phyloP scores from a whole-genome alignment of 2,329 filamentous ascomycete genomes.

The Neophaeococcomyces mojaviensis region DNA sequence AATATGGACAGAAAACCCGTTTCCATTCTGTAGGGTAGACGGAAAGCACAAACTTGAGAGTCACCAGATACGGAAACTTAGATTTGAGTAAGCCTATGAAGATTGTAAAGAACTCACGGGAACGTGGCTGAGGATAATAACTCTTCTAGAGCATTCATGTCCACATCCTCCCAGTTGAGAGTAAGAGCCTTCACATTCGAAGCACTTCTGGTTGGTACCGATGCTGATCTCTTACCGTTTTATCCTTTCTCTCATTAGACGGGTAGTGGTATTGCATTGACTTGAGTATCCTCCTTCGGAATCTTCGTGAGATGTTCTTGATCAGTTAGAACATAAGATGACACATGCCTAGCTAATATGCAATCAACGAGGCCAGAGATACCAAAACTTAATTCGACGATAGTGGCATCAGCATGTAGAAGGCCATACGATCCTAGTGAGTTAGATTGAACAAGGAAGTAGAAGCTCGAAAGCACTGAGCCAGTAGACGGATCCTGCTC shows the following conservation, averaged over 20 bases:
- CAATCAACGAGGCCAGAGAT: constrained; percentile 74
- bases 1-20: constrained; percentile 77
- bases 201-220: constrained; percentile 7
- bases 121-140: constrained; percentile 51
- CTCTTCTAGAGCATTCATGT: constrained; percentile 26
- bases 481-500: too few species aligned
- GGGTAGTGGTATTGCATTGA: constrained; percentile 22
- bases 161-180: constrained; percentile 74
- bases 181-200: constrained; percentile 29
- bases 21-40: constrained; percentile 51
- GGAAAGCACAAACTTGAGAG: constrained; percentile 58
- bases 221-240: not conserved
- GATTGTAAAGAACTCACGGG: constrained; percentile 72
- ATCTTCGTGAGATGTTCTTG: constrained; percentile 75
- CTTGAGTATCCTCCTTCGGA: constrained; percentile 65
- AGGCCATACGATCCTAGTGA: constrained; percentile 51
- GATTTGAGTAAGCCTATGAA: constrained; percentile 66
- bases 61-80: constrained; percentile 68
- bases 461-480: too few species aligned
- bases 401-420: constrained; percentile 48
- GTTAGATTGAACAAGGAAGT: constrained; percentile 57
- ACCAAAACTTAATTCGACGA: constrained; percentile 83
- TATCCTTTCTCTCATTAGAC: constrained; percentile 4
- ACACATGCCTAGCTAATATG: constrained; percentile 54
- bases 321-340: constrained; percentile 69